Base-by-base conservation (phyloP, 257 asterid species). In the Nemophila menziesii region DNA sequence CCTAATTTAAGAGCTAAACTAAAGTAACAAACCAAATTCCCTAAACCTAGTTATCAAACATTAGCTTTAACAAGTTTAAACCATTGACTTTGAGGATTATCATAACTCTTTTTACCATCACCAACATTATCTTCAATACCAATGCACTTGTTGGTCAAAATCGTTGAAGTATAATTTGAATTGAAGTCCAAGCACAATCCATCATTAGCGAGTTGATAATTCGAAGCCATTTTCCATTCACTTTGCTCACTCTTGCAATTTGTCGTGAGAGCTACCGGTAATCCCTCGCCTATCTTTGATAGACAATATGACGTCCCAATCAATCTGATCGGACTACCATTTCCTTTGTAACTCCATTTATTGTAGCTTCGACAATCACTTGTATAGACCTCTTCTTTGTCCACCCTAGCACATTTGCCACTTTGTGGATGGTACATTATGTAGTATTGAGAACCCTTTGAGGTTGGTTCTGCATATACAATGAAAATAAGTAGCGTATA, bases 181-280 rank as follows among this genome's bases (percentile, higher is more conserved):
- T 70, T 51, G 60, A 38, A 66, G 2, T 63, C 75, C 64, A 78
- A 57, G 65, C 89, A 78, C 57, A 78, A 12, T 16, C 56, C 44
- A 13, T 39, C 37, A 42, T 38, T 52, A 5, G 71, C 61, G 22
- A 78, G 9, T 27, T 68, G 73, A 26, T 46, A 52, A 6, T 22
- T 13, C 4, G 58, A 40, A 29, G 62, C 27, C 13, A 19, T 12
- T 29, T 29, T 63, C 78, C 80, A 78, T 11, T 5, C 43, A 43
- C 66, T 72, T 38, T 22, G 22, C 11, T 54, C 36, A 12, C 55
- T 40, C 4, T 9, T 4, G 46, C 89, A 78, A 11, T 74, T 62
- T 0, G 7, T 13, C 0, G 80, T 50, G 8, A 78, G 56, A 1
- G 24, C 21, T 23, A 59, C 78, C 0, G 81, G 70, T 2, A 21